Evolutionary conservation across 306 rosid genomes (phyloP).

Genomic region (Gastrolobium bilobum): DNA sequence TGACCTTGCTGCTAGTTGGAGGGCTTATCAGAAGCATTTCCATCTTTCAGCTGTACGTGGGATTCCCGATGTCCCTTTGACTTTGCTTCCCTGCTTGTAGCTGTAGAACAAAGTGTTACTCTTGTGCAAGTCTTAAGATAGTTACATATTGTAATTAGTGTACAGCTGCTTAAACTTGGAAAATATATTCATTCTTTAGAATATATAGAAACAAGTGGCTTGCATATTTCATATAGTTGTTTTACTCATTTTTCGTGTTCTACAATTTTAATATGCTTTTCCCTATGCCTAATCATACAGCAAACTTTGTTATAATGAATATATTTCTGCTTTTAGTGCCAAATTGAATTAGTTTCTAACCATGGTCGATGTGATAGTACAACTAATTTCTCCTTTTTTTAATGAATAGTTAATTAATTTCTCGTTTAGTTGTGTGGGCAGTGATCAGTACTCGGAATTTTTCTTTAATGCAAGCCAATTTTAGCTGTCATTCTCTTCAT

Average conservation of each 20-base stretch:
- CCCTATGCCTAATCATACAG: not conserved
- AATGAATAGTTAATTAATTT: constrained; percentile 33
- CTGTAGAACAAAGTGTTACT: constrained; percentile 32
- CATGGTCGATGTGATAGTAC: not conserved
- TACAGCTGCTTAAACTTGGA: constrained; percentile 5
- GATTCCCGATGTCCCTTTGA: constrained; percentile 84
- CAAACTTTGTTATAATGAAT: not conserved
- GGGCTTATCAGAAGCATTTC: constrained; percentile 85
- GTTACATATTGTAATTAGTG: constrained; percentile 15
- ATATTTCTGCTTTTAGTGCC: not conserved
- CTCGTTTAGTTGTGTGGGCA: constrained; percentile 6
- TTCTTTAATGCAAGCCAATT: not conserved
- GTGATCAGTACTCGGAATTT: constrained; percentile 12
- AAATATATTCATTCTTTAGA: constrained; percentile 7
- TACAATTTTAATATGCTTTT: not conserved
- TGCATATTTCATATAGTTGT: not conserved
- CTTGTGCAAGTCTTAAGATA: constrained; percentile 24
- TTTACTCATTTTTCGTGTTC: constrained; percentile 20
- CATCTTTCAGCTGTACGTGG: constrained; percentile 85
- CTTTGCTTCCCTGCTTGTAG: constrained; percentile 23
- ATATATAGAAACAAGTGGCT: not conserved
- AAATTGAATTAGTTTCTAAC: not conserved
- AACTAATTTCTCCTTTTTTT: not conserved
- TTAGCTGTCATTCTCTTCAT: constrained; percentile 19
- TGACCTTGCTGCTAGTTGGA: constrained; percentile 99